These are phyloP conservation scores for Fusarium torulosum DNA, from an alignment of 2,329 filamentous ascomycete species.

Conservation along the genomic window DNA sequence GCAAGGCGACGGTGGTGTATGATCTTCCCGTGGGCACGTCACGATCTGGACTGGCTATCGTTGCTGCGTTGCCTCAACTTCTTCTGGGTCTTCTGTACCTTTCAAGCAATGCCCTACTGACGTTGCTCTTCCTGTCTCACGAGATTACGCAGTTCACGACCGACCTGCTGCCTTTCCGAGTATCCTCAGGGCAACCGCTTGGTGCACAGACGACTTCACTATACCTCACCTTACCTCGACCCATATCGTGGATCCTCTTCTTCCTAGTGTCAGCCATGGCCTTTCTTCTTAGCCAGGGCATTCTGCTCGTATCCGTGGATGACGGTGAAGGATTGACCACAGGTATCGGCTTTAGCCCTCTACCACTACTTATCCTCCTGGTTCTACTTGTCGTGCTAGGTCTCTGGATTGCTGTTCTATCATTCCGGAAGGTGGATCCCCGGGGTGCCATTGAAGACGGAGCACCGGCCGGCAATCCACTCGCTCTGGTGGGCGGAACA, in stretches of 20 bases:
- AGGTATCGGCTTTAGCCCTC: constrained; percentile 58
- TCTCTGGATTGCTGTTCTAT: constrained; percentile 54
- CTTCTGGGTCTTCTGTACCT: constrained; percentile 63
- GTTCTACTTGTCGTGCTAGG: constrained; percentile 55
- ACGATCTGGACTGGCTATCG: constrained; percentile 51
- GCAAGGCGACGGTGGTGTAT: constrained; percentile 54
- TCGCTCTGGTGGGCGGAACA: constrained; percentile 60
- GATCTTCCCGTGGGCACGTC: constrained; percentile 45
- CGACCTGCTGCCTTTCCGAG: constrained; percentile 54
- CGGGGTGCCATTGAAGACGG: constrained; percentile 53
- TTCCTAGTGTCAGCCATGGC: constrained; percentile 58
- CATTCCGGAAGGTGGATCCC: constrained; percentile 56
- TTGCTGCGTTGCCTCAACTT: constrained; percentile 63
- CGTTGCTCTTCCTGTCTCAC: constrained; percentile 63
- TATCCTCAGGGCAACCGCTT: constrained; percentile 59
- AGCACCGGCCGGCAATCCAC: constrained; percentile 60
- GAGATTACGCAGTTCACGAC: constrained; percentile 62
- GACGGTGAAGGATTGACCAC: constrained; percentile 39
- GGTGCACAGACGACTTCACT: constrained; percentile 62
- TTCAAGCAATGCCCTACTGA: constrained; percentile 60
- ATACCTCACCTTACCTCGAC: constrained; percentile 63
- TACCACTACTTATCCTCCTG: constrained; percentile 58
- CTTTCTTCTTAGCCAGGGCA: constrained; percentile 61
- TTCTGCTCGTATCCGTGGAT: constrained; percentile 54
- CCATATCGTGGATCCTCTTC: constrained; percentile 60